Percentiles rank a stretch among this genome's conserved stretches.
Conservation (phyloP, 192 early-diverging fungal genomes). For the Backusella tarrabulga region DNA sequence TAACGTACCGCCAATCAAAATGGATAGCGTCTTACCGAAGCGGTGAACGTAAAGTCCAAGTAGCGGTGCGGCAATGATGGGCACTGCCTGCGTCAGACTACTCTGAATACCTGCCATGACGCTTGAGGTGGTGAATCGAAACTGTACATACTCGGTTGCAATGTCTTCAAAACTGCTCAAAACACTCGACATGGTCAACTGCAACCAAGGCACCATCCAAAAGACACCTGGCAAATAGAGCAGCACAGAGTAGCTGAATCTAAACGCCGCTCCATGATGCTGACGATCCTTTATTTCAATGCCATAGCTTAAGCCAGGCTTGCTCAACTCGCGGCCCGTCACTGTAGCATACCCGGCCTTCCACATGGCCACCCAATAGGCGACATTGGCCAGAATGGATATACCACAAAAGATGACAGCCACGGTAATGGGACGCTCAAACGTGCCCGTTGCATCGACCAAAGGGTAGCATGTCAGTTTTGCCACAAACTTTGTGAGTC, state of each 20-base stretch:
- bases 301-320: not conserved
- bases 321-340: not conserved
- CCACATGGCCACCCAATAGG: conserved; percentile 49
- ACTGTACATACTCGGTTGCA: conserved; percentile 30
- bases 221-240: conserved; percentile 20
- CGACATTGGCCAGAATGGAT: conserved; percentile 43
- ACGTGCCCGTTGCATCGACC: conserved; percentile 32
- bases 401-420: conserved; percentile 50
- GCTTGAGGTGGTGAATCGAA: conserved; percentile 20
- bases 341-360: not conserved
- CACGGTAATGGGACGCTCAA: conserved; percentile 37
- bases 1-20: conserved; percentile 27
- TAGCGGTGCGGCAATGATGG: conserved; percentile 50
- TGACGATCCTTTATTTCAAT: not conserved
- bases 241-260: not conserved
- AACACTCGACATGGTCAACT: conserved; percentile 30
- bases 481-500: conserved; percentile 66
- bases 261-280: not conserved
- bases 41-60: conserved; percentile 56
- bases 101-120: conserved; percentile 32
- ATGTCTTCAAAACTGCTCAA: conserved; percentile 32
- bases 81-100: conserved; percentile 53
- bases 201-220: conserved; percentile 31
- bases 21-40: conserved; percentile 45
- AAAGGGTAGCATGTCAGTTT: conserved; percentile 65